Evolutionary conservation across 768 basidiomycete genomes (phyloP).

Genomic region (Boletellus emodensis): DNA sequence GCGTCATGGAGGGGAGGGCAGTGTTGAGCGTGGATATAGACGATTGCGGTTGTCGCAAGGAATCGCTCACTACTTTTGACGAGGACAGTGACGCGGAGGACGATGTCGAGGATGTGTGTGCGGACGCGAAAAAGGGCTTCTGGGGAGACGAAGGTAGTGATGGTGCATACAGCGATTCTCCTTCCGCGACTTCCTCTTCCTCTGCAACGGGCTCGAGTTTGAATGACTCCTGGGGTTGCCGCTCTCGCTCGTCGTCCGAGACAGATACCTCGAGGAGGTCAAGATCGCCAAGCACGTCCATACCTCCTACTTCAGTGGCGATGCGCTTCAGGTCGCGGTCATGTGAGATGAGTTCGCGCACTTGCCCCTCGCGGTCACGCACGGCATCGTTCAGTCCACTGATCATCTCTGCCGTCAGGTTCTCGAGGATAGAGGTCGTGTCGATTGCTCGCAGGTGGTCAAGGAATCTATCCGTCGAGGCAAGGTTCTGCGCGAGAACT

Average conservation of each 20-base stretch:
- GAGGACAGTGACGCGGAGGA: slow-evolving; percentile 46
- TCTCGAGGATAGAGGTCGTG: slow-evolving; percentile 50
- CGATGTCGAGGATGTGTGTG: slow-evolving; percentile 43
- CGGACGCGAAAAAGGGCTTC: slow-evolving; percentile 55
- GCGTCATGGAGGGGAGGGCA: slow-evolving; percentile 59
- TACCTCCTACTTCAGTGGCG: slow-evolving; percentile 72
- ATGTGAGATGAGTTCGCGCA: slow-evolving; percentile 71
- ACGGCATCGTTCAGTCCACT: slow-evolving; percentile 71
- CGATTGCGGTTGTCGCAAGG: slow-evolving; percentile 21
- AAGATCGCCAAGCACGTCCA: slow-evolving; percentile 64
- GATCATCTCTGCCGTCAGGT: slow-evolving; percentile 71
- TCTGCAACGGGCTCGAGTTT: slow-evolving; percentile 38
- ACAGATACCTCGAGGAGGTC: slow-evolving; percentile 54
- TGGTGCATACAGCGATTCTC: slow-evolving; percentile 38
- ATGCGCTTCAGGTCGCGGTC: slow-evolving; percentile 80
- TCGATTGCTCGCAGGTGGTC: slow-evolving; percentile 69
- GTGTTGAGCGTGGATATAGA: slow-evolving; percentile 27
- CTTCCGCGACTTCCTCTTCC: slow-evolving; percentile 39
- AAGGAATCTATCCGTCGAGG: slow-evolving; percentile 75
- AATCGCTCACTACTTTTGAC: slow-evolving; percentile 24
- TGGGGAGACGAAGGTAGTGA: slow-evolving; percentile 43
- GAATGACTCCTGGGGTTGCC: slow-evolving; percentile 25
- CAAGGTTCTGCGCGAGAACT: slow-evolving; percentile 67
- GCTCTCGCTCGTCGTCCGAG: slow-evolving; percentile 29
- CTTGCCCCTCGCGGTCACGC: slow-evolving; percentile 75